phyloP scores from a whole-genome alignment of 2,329 filamentous ascomycete genomes.

The Ceratocystiopsis minuta region DNA sequence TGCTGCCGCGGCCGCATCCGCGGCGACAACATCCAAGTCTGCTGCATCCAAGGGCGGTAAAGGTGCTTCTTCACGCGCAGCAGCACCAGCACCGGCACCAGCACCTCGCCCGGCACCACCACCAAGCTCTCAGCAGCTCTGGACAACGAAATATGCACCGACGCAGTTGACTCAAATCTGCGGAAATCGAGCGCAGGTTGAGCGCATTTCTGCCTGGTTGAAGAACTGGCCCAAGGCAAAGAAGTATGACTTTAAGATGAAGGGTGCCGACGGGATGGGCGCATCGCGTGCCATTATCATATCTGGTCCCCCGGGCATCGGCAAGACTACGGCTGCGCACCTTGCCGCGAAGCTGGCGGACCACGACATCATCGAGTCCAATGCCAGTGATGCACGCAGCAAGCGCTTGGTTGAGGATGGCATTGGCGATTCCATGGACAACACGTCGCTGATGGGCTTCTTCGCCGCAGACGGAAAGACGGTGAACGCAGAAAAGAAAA shows the following conservation, averaged over 20 bases:
- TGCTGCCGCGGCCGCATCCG: conserved; percentile 29
- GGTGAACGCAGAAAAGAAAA: conserved; percentile 69
- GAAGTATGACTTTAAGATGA: conserved; percentile 63
- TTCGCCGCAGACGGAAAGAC: conserved; percentile 72
- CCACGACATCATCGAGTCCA: conserved; percentile 85
- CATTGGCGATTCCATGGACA: conserved; percentile 79
- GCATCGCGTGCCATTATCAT: conserved; percentile 80
- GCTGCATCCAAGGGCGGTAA: conserved; percentile 1
- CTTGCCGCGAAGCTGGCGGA: conserved; percentile 83
- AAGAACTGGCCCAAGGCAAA: conserved; percentile 63
- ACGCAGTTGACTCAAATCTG: conserved; percentile 74
- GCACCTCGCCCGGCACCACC: conserved; percentile 22
- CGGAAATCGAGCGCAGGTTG: conserved; percentile 79
- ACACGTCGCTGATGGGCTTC: conserved; percentile 79
- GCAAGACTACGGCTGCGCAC: conserved; percentile 94
- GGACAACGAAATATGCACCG: conserved; percentile 92
- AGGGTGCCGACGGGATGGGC: conserved; percentile 71
- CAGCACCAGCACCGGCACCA: conserved; percentile 5
- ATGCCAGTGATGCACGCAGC: conserved; percentile 87
- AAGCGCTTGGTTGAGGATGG: conserved; percentile 87
- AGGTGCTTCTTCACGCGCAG: neutral
- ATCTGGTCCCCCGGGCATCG: conserved; percentile 86
- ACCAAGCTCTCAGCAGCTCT: conserved; percentile 39
- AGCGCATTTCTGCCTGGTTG: conserved; percentile 80
- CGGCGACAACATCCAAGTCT: conserved; percentile 12